These are phyloP conservation scores for Eimeria nieschulzi DNA, from an alignment of 169 alveolate species.

Conservation along the genomic window DNA sequence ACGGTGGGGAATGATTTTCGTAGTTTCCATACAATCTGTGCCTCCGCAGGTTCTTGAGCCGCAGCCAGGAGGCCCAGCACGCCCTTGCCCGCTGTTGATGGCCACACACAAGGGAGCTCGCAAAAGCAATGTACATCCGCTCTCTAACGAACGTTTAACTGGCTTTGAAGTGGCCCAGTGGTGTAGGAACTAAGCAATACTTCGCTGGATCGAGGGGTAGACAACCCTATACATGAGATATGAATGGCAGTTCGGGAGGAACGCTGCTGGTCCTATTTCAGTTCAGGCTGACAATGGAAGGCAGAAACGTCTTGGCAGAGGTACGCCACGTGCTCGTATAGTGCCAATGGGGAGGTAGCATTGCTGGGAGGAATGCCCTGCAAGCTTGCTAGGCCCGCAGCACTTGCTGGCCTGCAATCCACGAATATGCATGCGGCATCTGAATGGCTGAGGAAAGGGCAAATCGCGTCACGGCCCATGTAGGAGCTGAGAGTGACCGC, in stretches of 20 bases:
- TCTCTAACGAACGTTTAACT: too few species aligned
- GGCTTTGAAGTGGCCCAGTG: too few species aligned
- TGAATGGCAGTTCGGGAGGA: too few species aligned
- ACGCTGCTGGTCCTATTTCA: too few species aligned
- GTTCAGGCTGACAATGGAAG: not conserved
- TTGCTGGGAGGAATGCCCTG: not conserved
- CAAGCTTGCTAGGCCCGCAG: not conserved
- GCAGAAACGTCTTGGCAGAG: not conserved
- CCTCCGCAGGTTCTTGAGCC: not conserved
- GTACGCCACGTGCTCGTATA: not conserved
- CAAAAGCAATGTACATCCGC: too few species aligned
- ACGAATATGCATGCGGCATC: slow-evolving; percentile 3
- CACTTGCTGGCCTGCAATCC: not conserved
- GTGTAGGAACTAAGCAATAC: too few species aligned
- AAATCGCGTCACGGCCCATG: slow-evolving; percentile 79
- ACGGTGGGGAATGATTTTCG: not conserved
- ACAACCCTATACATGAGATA: too few species aligned
- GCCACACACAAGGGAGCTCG: not conserved
- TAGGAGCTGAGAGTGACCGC: slow-evolving; percentile 78
- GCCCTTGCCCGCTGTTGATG: not conserved
- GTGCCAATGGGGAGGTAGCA: not conserved
- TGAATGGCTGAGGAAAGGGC: slow-evolving; percentile 71
- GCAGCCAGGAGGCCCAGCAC: not conserved
- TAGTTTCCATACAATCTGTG: not conserved
- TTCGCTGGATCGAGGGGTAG: too few species aligned